Conservation (phyloP, 495 filamentous ascomycete genomes). For the Neurospora discreta region DNA sequence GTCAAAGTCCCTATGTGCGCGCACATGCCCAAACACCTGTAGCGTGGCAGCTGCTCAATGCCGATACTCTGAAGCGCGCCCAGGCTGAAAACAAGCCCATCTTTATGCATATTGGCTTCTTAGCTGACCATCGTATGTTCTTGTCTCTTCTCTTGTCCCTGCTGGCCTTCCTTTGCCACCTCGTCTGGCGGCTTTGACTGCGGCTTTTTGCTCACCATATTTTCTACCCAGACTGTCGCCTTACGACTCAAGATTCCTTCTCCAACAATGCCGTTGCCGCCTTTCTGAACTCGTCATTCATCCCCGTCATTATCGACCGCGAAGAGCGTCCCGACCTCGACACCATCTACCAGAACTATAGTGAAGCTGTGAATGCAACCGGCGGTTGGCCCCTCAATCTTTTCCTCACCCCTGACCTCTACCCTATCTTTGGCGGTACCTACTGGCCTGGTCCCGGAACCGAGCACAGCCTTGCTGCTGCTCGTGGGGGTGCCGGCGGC, state of each 20-base stretch:
- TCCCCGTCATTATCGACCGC: slow-evolving; percentile 87
- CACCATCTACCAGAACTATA: slow-evolving; percentile 96
- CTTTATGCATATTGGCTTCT: slow-evolving; percentile 92
- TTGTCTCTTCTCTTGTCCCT: background rate
- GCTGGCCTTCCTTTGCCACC: background rate
- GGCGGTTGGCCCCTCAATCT: slow-evolving; percentile 97
- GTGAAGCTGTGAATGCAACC: slow-evolving; percentile 82
- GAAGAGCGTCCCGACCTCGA: slow-evolving; percentile 95
- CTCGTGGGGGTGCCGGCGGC: slow-evolving; percentile 8
- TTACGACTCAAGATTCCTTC: slow-evolving; percentile 92
- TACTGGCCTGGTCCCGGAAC: slow-evolving; percentile 85
- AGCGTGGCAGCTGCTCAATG: slow-evolving; percentile 84
- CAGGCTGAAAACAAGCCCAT: slow-evolving; percentile 71
- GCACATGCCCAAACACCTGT: slow-evolving; percentile 76
- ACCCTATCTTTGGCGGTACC: slow-evolving; percentile 91
- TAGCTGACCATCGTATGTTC: slow-evolving; percentile 80
- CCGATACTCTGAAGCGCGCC: slow-evolving; percentile 65
- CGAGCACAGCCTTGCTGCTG: slow-evolving; percentile 32
- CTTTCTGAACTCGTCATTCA: slow-evolving; percentile 76
- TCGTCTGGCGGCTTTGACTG: background rate
- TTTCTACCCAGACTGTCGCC: slow-evolving; percentile 59
- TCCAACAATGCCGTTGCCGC: slow-evolving; percentile 68
- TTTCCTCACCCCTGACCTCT: slow-evolving; percentile 84
- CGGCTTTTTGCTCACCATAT: background rate
- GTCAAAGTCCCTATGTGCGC: slow-evolving; percentile 75